phyloP scores from a whole-genome alignment of 2,329 filamentous ascomycete genomes.

The Botrytis sinoallii region DNA sequence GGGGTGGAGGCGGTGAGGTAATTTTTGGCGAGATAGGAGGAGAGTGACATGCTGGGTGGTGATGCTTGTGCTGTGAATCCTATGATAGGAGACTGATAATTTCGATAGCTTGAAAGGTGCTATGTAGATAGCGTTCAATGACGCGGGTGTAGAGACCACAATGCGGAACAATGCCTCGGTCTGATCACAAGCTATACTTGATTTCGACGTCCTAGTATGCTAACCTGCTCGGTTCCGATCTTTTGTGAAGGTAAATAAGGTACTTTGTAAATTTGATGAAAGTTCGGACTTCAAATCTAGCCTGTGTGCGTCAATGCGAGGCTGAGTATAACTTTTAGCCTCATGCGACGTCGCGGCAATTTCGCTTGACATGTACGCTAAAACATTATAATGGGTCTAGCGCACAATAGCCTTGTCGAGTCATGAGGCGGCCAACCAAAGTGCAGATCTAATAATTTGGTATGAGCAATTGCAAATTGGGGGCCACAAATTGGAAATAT shows the following conservation, averaged over 20 bases:
- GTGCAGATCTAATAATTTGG: neutral
- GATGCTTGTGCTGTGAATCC: no score
- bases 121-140: neutral
- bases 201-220: neutral
- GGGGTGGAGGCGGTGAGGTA: conserved; percentile 73
- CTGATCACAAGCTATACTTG: neutral
- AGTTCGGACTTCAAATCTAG: neutral
- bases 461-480: neutral
- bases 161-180: neutral
- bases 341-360: neutral
- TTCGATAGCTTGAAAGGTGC: neutral
- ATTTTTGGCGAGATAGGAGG: conserved; percentile 84
- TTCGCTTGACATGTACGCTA: neutral
- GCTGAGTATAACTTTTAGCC: conserved; percentile 10
- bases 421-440: neutral
- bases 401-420: neutral
- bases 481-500: neutral
- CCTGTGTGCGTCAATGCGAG: conserved; percentile 3
- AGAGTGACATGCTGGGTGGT: conserved; percentile 58
- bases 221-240: neutral
- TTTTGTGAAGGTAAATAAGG: neutral
- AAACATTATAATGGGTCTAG: neutral
- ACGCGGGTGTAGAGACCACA: neutral
- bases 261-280: neutral
- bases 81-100: neutral